Evolutionary conservation across 768 basidiomycete genomes (phyloP).

Genomic region (Fomitopsis serialis): DNA sequence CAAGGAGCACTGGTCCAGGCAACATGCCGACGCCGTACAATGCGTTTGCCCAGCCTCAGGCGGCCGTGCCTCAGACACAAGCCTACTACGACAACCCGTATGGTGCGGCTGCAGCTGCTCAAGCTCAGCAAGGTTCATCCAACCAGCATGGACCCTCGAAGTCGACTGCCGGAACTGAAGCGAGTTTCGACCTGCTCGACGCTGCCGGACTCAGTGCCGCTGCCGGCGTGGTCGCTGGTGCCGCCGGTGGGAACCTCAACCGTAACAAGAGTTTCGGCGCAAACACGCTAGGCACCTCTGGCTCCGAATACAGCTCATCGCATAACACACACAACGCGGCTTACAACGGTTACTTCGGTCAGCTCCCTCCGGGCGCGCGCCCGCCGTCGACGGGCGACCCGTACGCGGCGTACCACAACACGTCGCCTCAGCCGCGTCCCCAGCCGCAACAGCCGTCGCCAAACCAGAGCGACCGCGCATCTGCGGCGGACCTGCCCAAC

Average conservation of each 20-base stretch:
- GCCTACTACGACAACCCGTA: slow-evolving; percentile 13
- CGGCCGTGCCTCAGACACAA: slow-evolving; percentile 3
- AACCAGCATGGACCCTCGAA: background rate
- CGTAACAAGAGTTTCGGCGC: slow-evolving; percentile 16
- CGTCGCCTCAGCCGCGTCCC: background rate
- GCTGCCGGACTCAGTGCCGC: slow-evolving; percentile 16
- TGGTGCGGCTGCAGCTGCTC: background rate
- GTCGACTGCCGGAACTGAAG: background rate
- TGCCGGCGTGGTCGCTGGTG: slow-evolving; percentile 11
- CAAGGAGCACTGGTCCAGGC: slow-evolving; percentile 25
- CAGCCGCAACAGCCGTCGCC: background rate
- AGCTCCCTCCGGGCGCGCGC: slow-evolving; percentile 2
- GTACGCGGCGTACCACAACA: slow-evolving; percentile 18
- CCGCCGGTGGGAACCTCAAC: slow-evolving; percentile 3
- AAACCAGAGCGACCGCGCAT: slow-evolving; percentile 1
- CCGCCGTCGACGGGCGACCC: slow-evolving; percentile 14
- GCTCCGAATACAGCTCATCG: slow-evolving; percentile 7
- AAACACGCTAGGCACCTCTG: slow-evolving; percentile 5
- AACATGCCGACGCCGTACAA: slow-evolving; percentile 31
- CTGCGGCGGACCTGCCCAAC: slow-evolving; percentile 2
- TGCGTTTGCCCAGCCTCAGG: slow-evolving; percentile 32
- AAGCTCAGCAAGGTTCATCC: slow-evolving; percentile 2
- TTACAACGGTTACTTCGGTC: slow-evolving; percentile 6
- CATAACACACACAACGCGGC: slow-evolving; percentile 4
- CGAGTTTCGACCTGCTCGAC: slow-evolving; percentile 16